Percentiles rank a stretch among this genome's conserved stretches.
Conservation (phyloP, 352 stramenopile genomes). For the Phytophthora sansomeana region DNA sequence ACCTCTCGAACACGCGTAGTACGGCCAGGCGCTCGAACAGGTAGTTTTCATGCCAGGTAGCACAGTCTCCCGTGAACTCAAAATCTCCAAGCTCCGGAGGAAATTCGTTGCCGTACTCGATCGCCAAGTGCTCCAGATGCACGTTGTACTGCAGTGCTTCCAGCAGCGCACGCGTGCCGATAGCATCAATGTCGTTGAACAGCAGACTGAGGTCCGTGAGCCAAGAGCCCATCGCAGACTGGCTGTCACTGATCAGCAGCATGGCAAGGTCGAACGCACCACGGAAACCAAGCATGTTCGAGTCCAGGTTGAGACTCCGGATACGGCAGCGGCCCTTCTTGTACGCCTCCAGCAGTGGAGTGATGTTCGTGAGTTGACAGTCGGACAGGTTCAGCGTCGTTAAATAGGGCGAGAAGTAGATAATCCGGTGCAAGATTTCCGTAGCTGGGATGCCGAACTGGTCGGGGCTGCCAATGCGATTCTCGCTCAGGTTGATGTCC, state of each 20-base stretch:
- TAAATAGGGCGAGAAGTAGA: slow-evolving; percentile 68
- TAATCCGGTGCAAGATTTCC: slow-evolving; percentile 61
- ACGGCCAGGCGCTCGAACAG: slow-evolving; percentile 59
- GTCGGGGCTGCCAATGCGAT: slow-evolving; percentile 63
- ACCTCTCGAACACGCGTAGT: slow-evolving; percentile 58
- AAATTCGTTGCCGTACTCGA: slow-evolving; percentile 68
- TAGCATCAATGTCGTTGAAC: slow-evolving; percentile 67
- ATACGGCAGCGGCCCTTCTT: slow-evolving; percentile 57
- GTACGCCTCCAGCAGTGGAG: slow-evolving; percentile 58
- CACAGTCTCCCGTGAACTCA: slow-evolving; percentile 54
- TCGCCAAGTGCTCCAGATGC: slow-evolving; percentile 56
- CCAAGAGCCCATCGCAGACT: slow-evolving; percentile 46
- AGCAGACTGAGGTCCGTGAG: slow-evolving; percentile 56
- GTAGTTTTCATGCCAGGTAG: slow-evolving; percentile 53
- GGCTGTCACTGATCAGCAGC: slow-evolving; percentile 61
- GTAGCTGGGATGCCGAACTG: slow-evolving; percentile 57
- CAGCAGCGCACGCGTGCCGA: slow-evolving; percentile 56
- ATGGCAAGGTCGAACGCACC: slow-evolving; percentile 68
- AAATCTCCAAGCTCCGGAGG: slow-evolving; percentile 56
- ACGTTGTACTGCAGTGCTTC: slow-evolving; percentile 62
- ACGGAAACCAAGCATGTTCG: slow-evolving; percentile 63
- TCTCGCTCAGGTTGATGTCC: slow-evolving; percentile 64
- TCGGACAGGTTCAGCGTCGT: slow-evolving; percentile 55
- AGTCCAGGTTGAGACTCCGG: slow-evolving; percentile 56
- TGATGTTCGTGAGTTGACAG: slow-evolving; percentile 62